Conservation (phyloP, 495 filamentous ascomycete species). For the Aspergillus funiculosus region DNA sequence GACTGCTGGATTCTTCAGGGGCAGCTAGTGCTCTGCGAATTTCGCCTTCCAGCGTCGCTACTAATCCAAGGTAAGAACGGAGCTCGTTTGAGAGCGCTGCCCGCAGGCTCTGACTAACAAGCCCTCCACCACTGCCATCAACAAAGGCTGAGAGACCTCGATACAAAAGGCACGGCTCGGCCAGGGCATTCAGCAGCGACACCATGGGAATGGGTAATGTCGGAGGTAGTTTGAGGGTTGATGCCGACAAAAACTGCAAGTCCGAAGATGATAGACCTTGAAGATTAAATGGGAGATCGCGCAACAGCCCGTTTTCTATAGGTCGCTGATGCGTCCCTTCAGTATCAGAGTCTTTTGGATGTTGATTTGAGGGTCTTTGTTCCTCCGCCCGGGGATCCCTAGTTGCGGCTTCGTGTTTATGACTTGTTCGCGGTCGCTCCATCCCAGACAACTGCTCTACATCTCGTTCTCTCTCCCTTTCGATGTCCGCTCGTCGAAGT, state of each 20-base stretch:
- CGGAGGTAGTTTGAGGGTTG: slow-evolving; percentile 64
- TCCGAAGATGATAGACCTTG: slow-evolving; percentile 87
- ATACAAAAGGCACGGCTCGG: slow-evolving; percentile 90
- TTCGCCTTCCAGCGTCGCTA: slow-evolving; percentile 91
- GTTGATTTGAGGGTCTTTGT: slow-evolving; percentile 12
- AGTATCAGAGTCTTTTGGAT: slow-evolving; percentile 24
- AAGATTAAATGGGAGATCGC: slow-evolving; percentile 89
- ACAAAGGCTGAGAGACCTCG: slow-evolving; percentile 73
- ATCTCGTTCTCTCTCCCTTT: slow-evolving; percentile 14
- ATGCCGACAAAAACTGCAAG: slow-evolving; percentile 63
- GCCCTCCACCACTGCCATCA: slow-evolving; percentile 59
- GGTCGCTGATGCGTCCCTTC: slow-evolving; percentile 34
- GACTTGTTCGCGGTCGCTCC: slow-evolving; percentile 11
- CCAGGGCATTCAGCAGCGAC: slow-evolving; percentile 80
- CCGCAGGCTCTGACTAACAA: slow-evolving; percentile 91
- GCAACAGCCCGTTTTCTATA: slow-evolving; percentile 67
- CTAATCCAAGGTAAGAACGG: slow-evolving; percentile 83
- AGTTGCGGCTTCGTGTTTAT: slow-evolving; percentile 17
- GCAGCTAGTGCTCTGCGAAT: slow-evolving; percentile 70
- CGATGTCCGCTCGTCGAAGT: slow-evolving; percentile 19
- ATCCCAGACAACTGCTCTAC: slow-evolving; percentile 15
- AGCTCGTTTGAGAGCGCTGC: slow-evolving; percentile 82
- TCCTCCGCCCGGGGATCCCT: slow-evolving; percentile 20
- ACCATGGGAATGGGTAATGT: slow-evolving; percentile 79
- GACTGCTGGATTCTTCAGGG: slow-evolving; percentile 59